Evolutionary conservation across 106 monocot species (phyloP), one percentile per base, ranked within the genome.

Genomic region (Dendrobium catenatum): DNA sequence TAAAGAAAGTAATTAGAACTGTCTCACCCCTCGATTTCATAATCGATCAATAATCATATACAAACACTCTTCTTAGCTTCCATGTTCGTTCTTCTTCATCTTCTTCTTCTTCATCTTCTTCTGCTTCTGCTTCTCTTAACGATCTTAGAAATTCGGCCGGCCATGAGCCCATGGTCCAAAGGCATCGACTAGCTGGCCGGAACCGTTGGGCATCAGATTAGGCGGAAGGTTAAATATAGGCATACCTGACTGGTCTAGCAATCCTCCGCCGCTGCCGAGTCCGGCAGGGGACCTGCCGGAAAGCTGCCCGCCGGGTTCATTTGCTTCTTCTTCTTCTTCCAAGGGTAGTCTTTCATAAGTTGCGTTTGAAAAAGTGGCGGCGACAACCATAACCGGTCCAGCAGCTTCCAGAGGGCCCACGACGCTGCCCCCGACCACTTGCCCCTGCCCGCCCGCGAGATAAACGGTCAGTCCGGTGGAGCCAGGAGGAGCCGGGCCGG

Each of bases 391-490:
- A 13, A 85, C 84, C n/a, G 80, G 67, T 13, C 80, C 84, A 1
- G 80, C 80, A 2, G 84, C 84, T 2, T 77, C 40, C 48, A 85
- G 67, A 0, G 76, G 56, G 6, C 84, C 84, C 22, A 85, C 84
- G 6, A 85, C 84, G 68, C 80, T 85, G 55, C 85, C 85, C 44
- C 85, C 85, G 54, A 85, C 81, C 73, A 85, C 85, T 81, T 85
- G 85, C 26, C 85, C 85, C 73, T 85, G 85, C 78, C 81, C 85
- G 19, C 85, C 85, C 0, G 85, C 77, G 18, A 85, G 73, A 77
- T 81, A 85, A 18, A 81, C 85, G 22, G 81, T 81, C 81, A 85
- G 78, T 43, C 81, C 85, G 4, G 80, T 70, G 1, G 85, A 31
- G 2, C 78, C 78, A 8, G 85, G 85, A 26, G 81, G 85, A 33